Evolutionary conservation across 352 stramenopile genomes (phyloP).

Genomic region (Hyaloperonospora brassicae): DNA sequence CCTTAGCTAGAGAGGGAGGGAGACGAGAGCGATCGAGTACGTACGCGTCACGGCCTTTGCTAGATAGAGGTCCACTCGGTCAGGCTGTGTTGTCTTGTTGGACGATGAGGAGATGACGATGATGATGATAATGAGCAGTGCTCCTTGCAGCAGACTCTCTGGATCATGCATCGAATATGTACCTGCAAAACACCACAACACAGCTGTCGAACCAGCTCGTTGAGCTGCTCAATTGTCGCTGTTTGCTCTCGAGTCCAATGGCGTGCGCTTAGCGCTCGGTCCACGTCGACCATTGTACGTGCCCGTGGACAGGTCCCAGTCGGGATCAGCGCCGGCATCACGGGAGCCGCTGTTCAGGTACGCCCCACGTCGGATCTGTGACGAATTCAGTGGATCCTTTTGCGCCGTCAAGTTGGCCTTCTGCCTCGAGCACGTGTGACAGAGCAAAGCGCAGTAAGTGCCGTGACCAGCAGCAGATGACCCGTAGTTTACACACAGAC

Average conservation of each 20-base stretch:
- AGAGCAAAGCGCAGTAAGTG: constrained; percentile 1
- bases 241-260: constrained; percentile 6
- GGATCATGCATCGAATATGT: constrained; percentile 21
- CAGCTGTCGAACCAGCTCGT: too few relatives aligned
- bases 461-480: too few relatives aligned
- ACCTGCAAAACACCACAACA: too few relatives aligned
- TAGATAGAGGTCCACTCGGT: too few relatives aligned
- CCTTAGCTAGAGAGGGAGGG: constrained; percentile 29
- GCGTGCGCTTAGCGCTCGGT: constrained; percentile 5
- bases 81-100: too few relatives aligned
- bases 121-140: too few relatives aligned
- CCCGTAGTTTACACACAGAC: too few relatives aligned
- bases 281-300: constrained; percentile 51
- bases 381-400: constrained; percentile 52
- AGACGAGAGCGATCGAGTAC: background rate
- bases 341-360: constrained; percentile 78
- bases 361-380: constrained; percentile 66
- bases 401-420: constrained; percentile 49
- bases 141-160: background rate
- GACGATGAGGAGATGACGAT: too few relatives aligned
- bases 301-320: constrained; percentile 72
- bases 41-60: too few relatives aligned
- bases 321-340: constrained; percentile 70
- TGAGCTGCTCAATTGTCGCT: constrained; percentile 1
- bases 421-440: constrained; percentile 20